phyloP scores from a whole-genome alignment of 169 alveolate species.

The Cryptosporidium felis region DNA sequence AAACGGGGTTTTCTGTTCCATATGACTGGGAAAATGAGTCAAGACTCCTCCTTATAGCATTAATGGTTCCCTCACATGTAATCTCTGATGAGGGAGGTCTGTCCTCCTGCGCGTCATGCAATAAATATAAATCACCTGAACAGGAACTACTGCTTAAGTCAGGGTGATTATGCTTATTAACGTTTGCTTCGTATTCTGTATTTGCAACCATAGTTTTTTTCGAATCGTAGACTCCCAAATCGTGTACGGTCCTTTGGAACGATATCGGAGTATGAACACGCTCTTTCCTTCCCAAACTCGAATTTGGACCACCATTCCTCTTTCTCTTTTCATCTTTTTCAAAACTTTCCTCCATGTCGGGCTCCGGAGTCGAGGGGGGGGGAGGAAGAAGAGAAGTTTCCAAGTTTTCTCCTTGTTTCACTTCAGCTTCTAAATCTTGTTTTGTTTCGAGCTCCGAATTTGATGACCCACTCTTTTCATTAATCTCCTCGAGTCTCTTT shows the following conservation, averaged over 20 bases:
- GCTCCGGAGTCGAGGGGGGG: no score
- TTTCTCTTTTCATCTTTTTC: no score
- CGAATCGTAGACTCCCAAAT: not conserved
- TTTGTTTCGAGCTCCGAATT: not conserved
- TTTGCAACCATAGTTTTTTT: constrained; percentile 31
- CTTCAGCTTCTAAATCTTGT: no score
- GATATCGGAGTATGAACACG: constrained; percentile 10
- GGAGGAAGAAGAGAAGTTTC: no score
- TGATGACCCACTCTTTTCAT: not conserved
- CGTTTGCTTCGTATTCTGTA: constrained; percentile 27
- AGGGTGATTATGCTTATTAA: constrained; percentile 33
- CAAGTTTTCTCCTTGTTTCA: no score
- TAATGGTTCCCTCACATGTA: constrained; percentile 35
- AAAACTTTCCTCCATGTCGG: no score
- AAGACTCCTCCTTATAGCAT: constrained; percentile 4
- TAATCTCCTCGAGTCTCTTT: not conserved
- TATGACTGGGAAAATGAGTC: not conserved
- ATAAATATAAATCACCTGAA: constrained; percentile 5
- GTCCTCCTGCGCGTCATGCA: constrained; percentile 48
- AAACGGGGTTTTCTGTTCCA: not conserved
- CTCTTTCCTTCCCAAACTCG: constrained; percentile 20
- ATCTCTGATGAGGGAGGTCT: constrained; percentile 47
- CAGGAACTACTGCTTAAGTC: not conserved
- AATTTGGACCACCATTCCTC: not conserved
- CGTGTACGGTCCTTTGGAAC: not conserved